These are phyloP conservation scores for Teratosphaeria pseudoeucalypti DNA, from an alignment of 2,329 filamentous ascomycete species.

Conservation along the genomic window DNA sequence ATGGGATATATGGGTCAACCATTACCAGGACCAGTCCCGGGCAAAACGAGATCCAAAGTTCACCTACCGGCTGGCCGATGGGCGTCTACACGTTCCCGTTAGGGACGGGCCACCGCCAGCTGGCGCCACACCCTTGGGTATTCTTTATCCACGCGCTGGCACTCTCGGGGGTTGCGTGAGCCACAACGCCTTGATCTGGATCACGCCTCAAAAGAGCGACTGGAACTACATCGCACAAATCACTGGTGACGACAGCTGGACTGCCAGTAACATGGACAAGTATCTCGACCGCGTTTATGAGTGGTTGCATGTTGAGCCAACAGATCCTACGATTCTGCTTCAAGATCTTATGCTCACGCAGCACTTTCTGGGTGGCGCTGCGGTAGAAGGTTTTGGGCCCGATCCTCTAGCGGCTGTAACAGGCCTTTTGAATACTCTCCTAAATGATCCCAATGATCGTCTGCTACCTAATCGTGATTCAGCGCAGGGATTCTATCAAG, in stretches of 20 bases:
- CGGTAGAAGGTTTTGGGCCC: conserved; percentile 20
- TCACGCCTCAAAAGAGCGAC: conserved; percentile 48
- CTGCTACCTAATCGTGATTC: conserved; percentile 34
- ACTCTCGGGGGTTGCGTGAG: conserved; percentile 47
- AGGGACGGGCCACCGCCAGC: conserved; percentile 40
- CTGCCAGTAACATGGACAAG: conserved; percentile 45
- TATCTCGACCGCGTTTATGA: conserved; percentile 36
- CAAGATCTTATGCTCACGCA: conserved; percentile 11
- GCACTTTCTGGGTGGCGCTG: conserved; percentile 14
- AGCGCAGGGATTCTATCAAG: conserved; percentile 43
- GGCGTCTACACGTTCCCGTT: conserved; percentile 34
- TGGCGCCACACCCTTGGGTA: conserved; percentile 35
- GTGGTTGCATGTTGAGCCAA: conserved; percentile 14
- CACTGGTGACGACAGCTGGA: conserved; percentile 52
- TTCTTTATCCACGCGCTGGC: conserved; percentile 47
- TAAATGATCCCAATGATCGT: conserved; percentile 33
- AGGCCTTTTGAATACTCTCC: conserved; percentile 36
- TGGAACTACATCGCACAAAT: conserved; percentile 47
- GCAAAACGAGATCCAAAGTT: conserved; percentile 48
- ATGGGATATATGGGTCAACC: conserved; percentile 52
- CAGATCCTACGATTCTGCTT: conserved; percentile 13
- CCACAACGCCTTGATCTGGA: conserved; percentile 50
- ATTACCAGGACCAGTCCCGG: conserved; percentile 44
- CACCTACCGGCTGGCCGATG: conserved; percentile 43
- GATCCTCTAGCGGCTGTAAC: conserved; percentile 30